A percentile compares a stretch with the other conserved stretches of the same genome.
phyloP scores from a whole-genome alignment of 257 asterid species.

The Penstemon newberryi region DNA sequence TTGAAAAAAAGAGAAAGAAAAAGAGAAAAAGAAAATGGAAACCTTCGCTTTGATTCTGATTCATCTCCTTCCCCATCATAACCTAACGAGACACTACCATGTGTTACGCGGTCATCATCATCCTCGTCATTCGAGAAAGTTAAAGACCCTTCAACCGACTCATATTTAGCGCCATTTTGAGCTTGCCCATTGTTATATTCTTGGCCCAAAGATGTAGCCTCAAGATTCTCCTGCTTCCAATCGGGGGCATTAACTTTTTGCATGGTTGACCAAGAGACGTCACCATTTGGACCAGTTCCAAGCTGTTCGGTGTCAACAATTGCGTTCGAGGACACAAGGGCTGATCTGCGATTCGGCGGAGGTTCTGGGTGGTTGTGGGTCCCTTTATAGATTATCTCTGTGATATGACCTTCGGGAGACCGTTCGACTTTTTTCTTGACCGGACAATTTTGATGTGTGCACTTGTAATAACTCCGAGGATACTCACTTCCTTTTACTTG shows the following conservation, averaged over 20 bases:
- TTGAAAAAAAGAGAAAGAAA: neutral
- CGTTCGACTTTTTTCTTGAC: conserved; percentile 88
- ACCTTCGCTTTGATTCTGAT: conserved; percentile 86
- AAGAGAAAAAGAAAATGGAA: conserved; percentile 14
- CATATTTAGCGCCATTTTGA: conserved; percentile 45
- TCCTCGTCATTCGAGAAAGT: conserved; percentile 69
- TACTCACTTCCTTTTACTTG: conserved; percentile 81
- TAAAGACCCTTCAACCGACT: conserved; percentile 52
- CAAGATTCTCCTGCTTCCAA: conserved; percentile 46
- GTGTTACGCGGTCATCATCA: conserved; percentile 63
- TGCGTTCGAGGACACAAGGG: conserved; percentile 49
- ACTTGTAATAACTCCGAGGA: conserved; percentile 91
- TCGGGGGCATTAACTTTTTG: conserved; percentile 46
- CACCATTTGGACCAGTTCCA: conserved; percentile 34
- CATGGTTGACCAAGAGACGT: conserved; percentile 45
- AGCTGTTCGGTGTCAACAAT: conserved; percentile 51
- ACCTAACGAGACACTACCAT: conserved; percentile 65
- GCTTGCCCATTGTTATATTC: conserved; percentile 41
- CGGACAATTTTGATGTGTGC: conserved; percentile 65
- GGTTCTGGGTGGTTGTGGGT: conserved; percentile 78
- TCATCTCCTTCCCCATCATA: conserved; percentile 80
- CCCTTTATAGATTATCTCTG: conserved; percentile 80
- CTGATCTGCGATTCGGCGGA: conserved; percentile 57
- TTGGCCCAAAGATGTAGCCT: conserved; percentile 41
- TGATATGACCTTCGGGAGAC: conserved; percentile 70